A percentile compares a stretch with the other conserved stretches of the same genome.
phyloP scores from a whole-genome alignment of 2,329 filamentous ascomycete species.

The Diplodia scrobiculata region DNA sequence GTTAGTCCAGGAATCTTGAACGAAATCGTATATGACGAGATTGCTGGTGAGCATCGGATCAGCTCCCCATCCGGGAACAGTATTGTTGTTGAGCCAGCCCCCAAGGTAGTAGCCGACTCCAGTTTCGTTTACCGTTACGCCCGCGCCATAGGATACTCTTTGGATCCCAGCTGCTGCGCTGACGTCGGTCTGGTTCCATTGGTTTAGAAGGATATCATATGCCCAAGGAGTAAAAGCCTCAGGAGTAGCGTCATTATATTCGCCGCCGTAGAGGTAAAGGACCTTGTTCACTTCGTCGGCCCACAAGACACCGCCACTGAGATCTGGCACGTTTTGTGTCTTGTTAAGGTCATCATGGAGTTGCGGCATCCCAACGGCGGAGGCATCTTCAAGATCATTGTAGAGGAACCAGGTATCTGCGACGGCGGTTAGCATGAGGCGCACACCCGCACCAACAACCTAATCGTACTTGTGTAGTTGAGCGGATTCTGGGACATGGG shows the following conservation, averaged over 20 bases:
- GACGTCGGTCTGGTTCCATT: constrained; percentile 56
- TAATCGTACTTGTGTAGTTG: constrained; percentile 60
- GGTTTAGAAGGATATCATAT: constrained; percentile 60
- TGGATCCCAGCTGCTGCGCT: constrained; percentile 46
- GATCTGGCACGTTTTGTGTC: constrained; percentile 58
- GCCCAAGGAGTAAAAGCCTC: constrained; percentile 56
- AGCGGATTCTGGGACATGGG: constrained; percentile 51
- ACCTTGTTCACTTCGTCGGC: constrained; percentile 63
- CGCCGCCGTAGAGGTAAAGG: constrained; percentile 65
- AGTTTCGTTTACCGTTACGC: constrained; percentile 56
- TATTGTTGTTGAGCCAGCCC: constrained; percentile 61
- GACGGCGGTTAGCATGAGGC: neutral
- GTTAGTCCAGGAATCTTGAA: constrained; percentile 56
- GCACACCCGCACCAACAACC: neutral
- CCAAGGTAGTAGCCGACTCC: constrained; percentile 65
- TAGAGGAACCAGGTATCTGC: constrained; percentile 60
- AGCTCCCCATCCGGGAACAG: constrained; percentile 56
- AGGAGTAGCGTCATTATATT: constrained; percentile 51
- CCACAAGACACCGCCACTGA: constrained; percentile 58
- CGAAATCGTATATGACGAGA: constrained; percentile 62
- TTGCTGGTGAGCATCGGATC: constrained; percentile 53
- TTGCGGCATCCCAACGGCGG: constrained; percentile 50
- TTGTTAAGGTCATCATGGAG: constrained; percentile 62
- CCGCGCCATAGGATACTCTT: constrained; percentile 60
- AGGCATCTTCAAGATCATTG: constrained; percentile 56